Evolutionary conservation across 2,329 filamentous ascomycete genomes (phyloP).

Genomic region (Calonectria multiphialidica): DNA sequence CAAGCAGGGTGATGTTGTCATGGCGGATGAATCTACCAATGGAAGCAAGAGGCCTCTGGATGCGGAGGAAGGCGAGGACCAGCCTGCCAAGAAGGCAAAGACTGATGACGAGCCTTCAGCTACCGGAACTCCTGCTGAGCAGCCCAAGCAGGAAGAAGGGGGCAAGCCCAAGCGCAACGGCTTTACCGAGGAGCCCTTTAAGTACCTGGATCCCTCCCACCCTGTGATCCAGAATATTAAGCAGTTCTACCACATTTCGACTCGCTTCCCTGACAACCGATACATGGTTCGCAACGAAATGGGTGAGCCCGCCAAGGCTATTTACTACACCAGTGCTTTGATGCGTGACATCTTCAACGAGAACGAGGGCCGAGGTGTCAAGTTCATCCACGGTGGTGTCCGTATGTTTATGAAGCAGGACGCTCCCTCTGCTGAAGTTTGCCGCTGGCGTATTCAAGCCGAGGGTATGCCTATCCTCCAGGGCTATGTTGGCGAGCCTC

Average conservation of each 20-base stretch:
- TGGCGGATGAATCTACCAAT: conserved; percentile 46
- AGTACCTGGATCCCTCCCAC: conserved; percentile 83
- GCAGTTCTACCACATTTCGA: conserved; percentile 86
- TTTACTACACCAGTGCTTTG: conserved; percentile 93
- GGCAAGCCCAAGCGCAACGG: conserved; percentile 59
- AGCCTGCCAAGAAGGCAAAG: conserved; percentile 63
- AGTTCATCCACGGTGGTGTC: conserved; percentile 96
- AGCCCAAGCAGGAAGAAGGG: conserved; percentile 42
- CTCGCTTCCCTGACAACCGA: conserved; percentile 87
- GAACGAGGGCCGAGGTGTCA: conserved; percentile 92
- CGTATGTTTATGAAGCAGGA: conserved; percentile 99
- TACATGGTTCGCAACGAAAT: conserved; percentile 97
- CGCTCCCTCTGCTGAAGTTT: conserved; percentile 86
- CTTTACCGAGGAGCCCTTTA: conserved; percentile 91
- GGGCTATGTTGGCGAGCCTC: conserved; percentile 85
- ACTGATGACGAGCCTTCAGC: conserved; percentile 46
- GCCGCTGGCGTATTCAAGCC: conserved; percentile 94
- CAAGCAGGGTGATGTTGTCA: conserved; percentile 45
- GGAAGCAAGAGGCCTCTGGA: conserved; percentile 52
- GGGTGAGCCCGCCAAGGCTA: conserved; percentile 90
- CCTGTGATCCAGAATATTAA: conserved; percentile 82
- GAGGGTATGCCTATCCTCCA: conserved; percentile 94
- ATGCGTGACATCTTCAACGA: conserved; percentile 86
- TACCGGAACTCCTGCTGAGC: conserved; percentile 36
- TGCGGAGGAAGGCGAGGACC: conserved; percentile 50